A percentile compares a stretch with the other conserved stretches of the same genome.
phyloP scores from a whole-genome alignment of 371 early-diverging fungal genomes.

The Blakeslea trispora region DNA sequence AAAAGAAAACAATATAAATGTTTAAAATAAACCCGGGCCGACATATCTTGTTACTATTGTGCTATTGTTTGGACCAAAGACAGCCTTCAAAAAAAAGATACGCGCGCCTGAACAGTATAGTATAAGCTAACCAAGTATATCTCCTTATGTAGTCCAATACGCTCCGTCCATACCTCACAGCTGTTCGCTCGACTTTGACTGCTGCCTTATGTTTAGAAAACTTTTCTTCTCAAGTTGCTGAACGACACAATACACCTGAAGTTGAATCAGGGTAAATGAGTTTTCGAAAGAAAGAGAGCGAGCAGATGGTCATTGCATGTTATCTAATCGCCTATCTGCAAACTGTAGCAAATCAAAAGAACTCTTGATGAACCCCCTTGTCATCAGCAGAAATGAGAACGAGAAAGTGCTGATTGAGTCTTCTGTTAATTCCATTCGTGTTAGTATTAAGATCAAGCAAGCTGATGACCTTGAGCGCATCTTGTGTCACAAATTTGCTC shows the following conservation, averaged over 20 bases:
- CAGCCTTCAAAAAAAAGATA: too few relatives aligned
- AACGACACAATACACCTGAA: slow-evolving; percentile 98
- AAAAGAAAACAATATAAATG: too few relatives aligned
- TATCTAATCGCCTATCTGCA: too few relatives aligned
- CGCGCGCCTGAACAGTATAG: neutral
- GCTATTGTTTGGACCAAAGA: too few relatives aligned
- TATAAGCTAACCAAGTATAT: too few relatives aligned
- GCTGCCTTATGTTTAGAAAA: slow-evolving; percentile 95
- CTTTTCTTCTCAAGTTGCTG: slow-evolving; percentile 96
- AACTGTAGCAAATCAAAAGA: slow-evolving; percentile 34
- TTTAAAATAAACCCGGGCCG: too few relatives aligned
- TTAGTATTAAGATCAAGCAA: slow-evolving; percentile 96
- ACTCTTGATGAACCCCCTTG: slow-evolving; percentile 70
- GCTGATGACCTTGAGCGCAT: slow-evolving; percentile 97
- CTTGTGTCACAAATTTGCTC: slow-evolving; percentile 92
- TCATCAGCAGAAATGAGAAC: slow-evolving; percentile 93
- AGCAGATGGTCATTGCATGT: too few relatives aligned
- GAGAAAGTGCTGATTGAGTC: slow-evolving; percentile 93
- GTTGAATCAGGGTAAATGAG: slow-evolving; percentile 91
- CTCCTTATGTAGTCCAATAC: slow-evolving; percentile 83
- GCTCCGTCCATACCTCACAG: slow-evolving; percentile 92
- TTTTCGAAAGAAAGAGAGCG: too few relatives aligned
- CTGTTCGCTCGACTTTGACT: slow-evolving; percentile 91
- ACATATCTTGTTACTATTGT: too few relatives aligned
- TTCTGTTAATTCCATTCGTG: slow-evolving; percentile 92